Base-by-base conservation (phyloP, 352 stramenopile genomes). In the Thalassiosira hispida region DNA sequence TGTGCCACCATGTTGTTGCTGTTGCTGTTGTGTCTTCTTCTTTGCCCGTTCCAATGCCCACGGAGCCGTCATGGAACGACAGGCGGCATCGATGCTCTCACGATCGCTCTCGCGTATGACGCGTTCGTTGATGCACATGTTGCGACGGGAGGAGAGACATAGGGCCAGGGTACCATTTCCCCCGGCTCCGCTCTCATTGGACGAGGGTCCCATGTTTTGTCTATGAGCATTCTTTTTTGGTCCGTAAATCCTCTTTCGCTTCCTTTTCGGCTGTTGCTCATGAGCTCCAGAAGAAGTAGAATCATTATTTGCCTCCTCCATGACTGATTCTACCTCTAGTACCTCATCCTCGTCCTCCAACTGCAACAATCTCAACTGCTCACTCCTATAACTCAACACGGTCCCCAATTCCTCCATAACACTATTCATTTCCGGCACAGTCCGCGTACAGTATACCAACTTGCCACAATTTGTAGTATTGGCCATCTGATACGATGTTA, bases 401-500 rank as follows among this genome's bases (percentile, higher is more conserved):
- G 93, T 91, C 83, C 98, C 98, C 67, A 99, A 91, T 87, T 99
- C 97, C 78, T 99, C 96, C 75, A 99, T 91, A 11, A 94, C 90
- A 23, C 68, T 64, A 70, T 97, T 96, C 97, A 99, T 99, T 90
- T 99, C 98, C 0, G 97, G 97, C 20, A 99, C 97, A 3, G 98
- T 99, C 20, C 98, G 96, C 35, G 98, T 99, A 85, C 97, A 99
- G 86, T 99, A 99, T 23, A 99, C 92, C 31, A 38, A 8, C 31
- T 99, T 99, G 25, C 98, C 97, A 22, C 61, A 69, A 8, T 94
- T 96, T 51, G 92, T 92, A 40, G 96, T 96, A 88, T 99, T 94
- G 7, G 96, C 96, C 62, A 90, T 91, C 77, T 98, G 94, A 89
- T 97, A 98, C 5, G 95, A 97, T 16, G 98, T 95, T 62, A 99